These are phyloP conservation scores for Cutaneotrichosporon dermatis DNA, from an alignment of 1,284 basidiomycete genomes.

Conservation along the genomic window DNA sequence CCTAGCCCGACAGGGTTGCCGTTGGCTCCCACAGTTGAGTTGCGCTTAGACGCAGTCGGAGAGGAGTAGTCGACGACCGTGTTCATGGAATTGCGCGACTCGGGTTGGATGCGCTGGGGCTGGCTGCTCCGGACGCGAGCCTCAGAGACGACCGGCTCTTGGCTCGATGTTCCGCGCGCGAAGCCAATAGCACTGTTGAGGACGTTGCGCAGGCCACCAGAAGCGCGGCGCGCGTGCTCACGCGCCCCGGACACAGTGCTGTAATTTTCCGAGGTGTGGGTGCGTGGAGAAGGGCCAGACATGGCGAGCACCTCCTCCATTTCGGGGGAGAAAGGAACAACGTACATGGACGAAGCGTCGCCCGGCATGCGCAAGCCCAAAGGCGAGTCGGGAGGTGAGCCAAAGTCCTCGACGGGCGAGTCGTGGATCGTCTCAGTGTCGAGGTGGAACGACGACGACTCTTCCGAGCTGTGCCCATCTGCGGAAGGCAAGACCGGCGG, in stretches of 20 bases:
- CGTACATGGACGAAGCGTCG: not conserved
- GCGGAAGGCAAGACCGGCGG: not conserved
- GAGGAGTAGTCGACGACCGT: conserved; percentile 4
- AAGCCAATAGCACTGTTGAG: not conserved
- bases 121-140: not conserved
- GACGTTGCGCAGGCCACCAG: not conserved
- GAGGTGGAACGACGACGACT: not conserved
- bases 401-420: conserved; percentile 1
- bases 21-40: not conserved
- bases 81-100: not conserved
- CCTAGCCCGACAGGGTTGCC: not conserved
- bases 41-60: not conserved
- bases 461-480: not conserved
- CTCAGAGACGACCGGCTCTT: not conserved
- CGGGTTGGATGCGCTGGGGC: not conserved
- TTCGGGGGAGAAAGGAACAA: conserved; percentile 4
- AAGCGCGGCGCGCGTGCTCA: conserved; percentile 4
- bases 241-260: not conserved
- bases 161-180: not conserved
- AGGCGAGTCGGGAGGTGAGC: conserved; percentile 4
- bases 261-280: not conserved
- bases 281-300: not conserved
- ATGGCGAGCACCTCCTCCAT: not conserved
- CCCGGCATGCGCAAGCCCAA: not conserved
- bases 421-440: not conserved